Evolutionary conservation across 305 asterid genomes (phyloP).

Genomic region (Striga hermonthica): DNA sequence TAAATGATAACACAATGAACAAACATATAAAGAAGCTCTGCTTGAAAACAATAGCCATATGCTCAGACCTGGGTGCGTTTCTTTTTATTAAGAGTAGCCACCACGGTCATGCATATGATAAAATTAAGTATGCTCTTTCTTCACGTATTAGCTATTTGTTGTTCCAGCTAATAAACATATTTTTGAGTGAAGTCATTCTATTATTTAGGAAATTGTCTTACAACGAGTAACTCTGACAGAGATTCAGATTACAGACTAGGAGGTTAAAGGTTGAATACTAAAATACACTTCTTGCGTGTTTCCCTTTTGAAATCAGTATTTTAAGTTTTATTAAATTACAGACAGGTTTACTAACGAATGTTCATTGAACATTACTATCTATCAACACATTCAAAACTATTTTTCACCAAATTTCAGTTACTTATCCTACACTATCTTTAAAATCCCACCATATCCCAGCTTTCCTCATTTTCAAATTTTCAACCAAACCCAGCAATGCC

Average conservation of each 20-base stretch:
- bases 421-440: neutral
- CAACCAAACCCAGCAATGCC: neutral
- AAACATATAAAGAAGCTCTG: neutral
- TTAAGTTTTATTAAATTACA: neutral
- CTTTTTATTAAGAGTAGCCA: neutral
- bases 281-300: neutral
- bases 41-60: neutral
- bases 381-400: neutral
- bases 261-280: neutral
- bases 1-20: neutral
- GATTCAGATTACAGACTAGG: neutral
- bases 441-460: neutral
- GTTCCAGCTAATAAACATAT: neutral
- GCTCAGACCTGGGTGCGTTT: slow-evolving; percentile 3
- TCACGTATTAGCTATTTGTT: neutral
- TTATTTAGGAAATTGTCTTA: neutral
- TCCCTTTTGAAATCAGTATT: neutral
- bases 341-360: neutral
- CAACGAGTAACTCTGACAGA: neutral
- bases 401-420: neutral
- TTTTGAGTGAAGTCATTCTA: neutral
- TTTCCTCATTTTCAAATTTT: neutral
- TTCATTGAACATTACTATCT: neutral
- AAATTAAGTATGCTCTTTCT: neutral
- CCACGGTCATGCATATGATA: neutral